phyloP scores from a whole-genome alignment of 305 asterid species.

The Fraxinus sp. region DNA sequence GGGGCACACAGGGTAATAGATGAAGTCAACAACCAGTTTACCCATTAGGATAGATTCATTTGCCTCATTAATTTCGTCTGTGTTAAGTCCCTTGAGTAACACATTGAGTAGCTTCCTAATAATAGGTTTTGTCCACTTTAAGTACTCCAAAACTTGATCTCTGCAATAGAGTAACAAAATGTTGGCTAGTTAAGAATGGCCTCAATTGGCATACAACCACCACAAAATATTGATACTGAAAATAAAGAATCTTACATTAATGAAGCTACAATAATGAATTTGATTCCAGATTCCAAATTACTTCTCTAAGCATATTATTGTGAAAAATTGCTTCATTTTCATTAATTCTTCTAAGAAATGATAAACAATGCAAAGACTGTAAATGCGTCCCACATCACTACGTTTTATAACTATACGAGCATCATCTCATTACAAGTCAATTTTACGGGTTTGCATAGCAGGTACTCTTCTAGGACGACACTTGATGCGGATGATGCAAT shows the following conservation, averaged over 20 bases:
- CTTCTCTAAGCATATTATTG: background rate
- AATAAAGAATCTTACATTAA: background rate
- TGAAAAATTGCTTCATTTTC: background rate
- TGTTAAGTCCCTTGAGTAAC: slow-evolving; percentile 41
- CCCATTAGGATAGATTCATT: slow-evolving; percentile 44
- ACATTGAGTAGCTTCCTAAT: slow-evolving; percentile 37
- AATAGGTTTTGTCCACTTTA: slow-evolving; percentile 43
- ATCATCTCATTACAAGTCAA: background rate
- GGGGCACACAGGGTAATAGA: slow-evolving; percentile 46
- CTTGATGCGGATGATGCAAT: background rate
- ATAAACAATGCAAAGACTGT: background rate
- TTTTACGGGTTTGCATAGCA: background rate
- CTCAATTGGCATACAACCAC: background rate
- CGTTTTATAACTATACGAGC: background rate
- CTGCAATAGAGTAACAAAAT: slow-evolving; percentile 20
- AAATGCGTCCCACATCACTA: background rate
- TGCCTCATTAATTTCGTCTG: slow-evolving; percentile 35
- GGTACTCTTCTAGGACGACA: background rate
- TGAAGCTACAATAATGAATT: background rate
- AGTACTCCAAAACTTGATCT: slow-evolving; percentile 43
- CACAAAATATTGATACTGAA: background rate
- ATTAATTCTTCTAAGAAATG: background rate
- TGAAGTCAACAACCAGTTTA: slow-evolving; percentile 24
- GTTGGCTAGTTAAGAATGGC: background rate
- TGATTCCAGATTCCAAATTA: background rate